phyloP scores from a whole-genome alignment of 768 basidiomycete species.

The Cubamyces lactineus region DNA sequence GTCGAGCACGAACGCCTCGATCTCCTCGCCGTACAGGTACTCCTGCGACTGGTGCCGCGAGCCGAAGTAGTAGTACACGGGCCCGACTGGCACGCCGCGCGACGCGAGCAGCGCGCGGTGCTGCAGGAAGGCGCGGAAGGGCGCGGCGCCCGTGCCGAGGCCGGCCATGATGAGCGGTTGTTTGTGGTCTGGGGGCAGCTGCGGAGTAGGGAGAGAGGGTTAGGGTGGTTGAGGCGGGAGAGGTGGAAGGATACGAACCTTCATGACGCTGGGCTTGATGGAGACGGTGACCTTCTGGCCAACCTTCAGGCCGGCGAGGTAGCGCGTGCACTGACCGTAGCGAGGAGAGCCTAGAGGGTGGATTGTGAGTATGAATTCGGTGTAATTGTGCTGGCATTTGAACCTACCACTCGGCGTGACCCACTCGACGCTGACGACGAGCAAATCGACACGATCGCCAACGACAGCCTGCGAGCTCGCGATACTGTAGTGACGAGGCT shows the following conservation, averaged over 20 bases:
- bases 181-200: slow-evolving; percentile 81
- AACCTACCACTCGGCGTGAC: slow-evolving; percentile 74
- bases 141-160: slow-evolving; percentile 96
- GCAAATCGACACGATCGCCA: slow-evolving; percentile 89
- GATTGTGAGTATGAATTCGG: slow-evolving; percentile 2
- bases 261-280: slow-evolving; percentile 99
- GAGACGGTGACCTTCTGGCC: slow-evolving; percentile 97
- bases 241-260: slow-evolving; percentile 51
- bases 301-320: slow-evolving; percentile 78
- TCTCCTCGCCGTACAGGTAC: slow-evolving; percentile 95
- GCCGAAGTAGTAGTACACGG: slow-evolving; percentile 98
- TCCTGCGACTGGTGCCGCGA: slow-evolving; percentile 94
- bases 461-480: slow-evolving; percentile 95
- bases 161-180: slow-evolving; percentile 99
- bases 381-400: neutral
- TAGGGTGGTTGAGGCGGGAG: too few relatives aligned
- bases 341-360: slow-evolving; percentile 60
- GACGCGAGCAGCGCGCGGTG: slow-evolving; percentile 83
- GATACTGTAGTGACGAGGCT: slow-evolving; percentile 98
- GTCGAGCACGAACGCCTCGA: slow-evolving; percentile 90
- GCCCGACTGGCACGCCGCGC: slow-evolving; percentile 82
- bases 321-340: slow-evolving; percentile 96
- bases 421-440: slow-evolving; percentile 98
- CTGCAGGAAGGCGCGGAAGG: slow-evolving; percentile 99
- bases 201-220: too few relatives aligned